Conservation (phyloP, 257 asterid species). For the Capsicum chinense region DNA sequence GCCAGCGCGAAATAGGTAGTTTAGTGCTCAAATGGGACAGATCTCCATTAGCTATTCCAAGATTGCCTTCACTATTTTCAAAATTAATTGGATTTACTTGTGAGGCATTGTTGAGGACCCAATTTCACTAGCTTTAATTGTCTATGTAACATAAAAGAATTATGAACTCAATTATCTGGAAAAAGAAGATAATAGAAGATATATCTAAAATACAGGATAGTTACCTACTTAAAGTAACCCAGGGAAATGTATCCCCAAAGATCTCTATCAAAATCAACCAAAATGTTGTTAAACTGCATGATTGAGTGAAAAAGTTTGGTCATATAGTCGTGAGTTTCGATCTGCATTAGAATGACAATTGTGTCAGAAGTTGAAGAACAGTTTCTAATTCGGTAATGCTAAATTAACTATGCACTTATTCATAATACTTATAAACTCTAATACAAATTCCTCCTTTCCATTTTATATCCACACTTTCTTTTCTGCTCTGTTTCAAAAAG, state of each 20-base stretch:
- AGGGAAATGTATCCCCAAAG: conserved; percentile 86
- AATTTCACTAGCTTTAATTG: conserved; percentile 84
- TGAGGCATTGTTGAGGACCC: conserved; percentile 98
- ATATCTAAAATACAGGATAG: conserved; percentile 13
- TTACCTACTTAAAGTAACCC: conserved; percentile 86
- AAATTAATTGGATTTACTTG: conserved; percentile 91
- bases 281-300: conserved; percentile 74
- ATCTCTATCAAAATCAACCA: conserved; percentile 76
- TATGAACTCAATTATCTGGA: neutral
- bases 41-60: conserved; percentile 74
- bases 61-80: conserved; percentile 89
- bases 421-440: too few relatives aligned
- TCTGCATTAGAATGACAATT: conserved; percentile 49
- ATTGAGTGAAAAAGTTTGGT: conserved; percentile 72
- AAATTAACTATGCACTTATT: too few relatives aligned
- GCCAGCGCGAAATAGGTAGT: conserved; percentile 90
- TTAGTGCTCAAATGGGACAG: conserved; percentile 70
- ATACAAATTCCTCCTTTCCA: neutral
- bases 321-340: conserved; percentile 93
- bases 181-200: neutral
- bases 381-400: neutral
- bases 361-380: conserved; percentile 11
- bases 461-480: neutral
- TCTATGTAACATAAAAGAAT: conserved; percentile 50
- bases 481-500: neutral